Evolutionary conservation across 1,284 basidiomycete genomes (phyloP), one percentile per base, ranked within the genome.

Genomic region (Rhodotorula sp.): DNA sequence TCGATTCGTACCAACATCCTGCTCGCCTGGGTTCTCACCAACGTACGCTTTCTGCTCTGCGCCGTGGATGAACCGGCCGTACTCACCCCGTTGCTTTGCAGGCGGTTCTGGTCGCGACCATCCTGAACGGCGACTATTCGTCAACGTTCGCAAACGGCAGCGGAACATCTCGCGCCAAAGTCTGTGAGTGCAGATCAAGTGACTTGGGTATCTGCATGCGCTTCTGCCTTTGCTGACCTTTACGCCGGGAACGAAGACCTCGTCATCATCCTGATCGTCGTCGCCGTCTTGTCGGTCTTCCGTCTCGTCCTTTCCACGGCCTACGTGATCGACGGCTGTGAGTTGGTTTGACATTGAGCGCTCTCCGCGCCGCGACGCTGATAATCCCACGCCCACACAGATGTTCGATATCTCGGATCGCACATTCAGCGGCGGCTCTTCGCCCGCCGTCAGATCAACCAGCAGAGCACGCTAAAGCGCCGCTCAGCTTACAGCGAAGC

Each of bases 11-110:
- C 70, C 5, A 72, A 72, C 82, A 92, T 94, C 31, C 83, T 98
- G 58, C 84, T 98, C 62, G 85, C 87, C 5, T 96, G 93, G 89
- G 88, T 92, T 3, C 80, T 95, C 67, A 89, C 90, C 39, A 94
- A 95, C 80, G 91, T 90, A 76, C 77, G 88, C 81, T 46, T 20
- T 23, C 23, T 52, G 21, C 51, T n/a, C 10, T 20, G 10, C 21
- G 20, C 49, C 10, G 49, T 23, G 21, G 49, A 51, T 21, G 20
- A 21, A 21, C 26, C 29, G 16, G 16, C 18, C 60, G 4, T 60
- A 59, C 56, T 60, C 21, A 57, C 63, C 69, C 39, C 56, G 43
- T 23, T 26, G 26, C 34, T n/a, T 60, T 23, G 10, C 70, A 92
- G 91, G 90, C 89, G 3, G 76, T 92, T 58, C 84, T 93, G n/a